Evolutionary conservation across 2,329 filamentous ascomycete species (phyloP).

Genomic region (Elsinoe perseae): DNA sequence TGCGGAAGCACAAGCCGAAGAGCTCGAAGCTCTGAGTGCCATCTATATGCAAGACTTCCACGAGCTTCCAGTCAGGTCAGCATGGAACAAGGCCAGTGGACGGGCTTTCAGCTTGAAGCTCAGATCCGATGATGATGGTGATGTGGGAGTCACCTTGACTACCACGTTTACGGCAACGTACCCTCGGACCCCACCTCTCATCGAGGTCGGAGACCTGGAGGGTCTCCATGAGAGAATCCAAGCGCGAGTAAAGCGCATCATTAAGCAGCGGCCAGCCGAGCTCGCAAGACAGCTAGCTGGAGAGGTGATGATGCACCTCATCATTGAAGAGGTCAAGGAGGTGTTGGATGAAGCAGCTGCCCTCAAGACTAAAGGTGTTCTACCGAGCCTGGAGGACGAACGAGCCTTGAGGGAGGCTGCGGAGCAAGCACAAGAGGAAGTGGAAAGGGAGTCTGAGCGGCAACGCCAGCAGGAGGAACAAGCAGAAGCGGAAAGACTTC

Average conservation of each 20-base stretch:
- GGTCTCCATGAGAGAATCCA: constrained; percentile 62
- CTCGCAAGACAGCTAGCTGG: constrained; percentile 38
- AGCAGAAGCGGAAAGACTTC: constrained; percentile 60
- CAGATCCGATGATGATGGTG: constrained; percentile 64
- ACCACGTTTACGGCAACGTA: constrained; percentile 87
- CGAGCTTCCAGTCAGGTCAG: constrained; percentile 61
- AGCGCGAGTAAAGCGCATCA: constrained; percentile 61
- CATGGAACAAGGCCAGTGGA: constrained; percentile 82
- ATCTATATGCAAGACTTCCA: constrained; percentile 88
- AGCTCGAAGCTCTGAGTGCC: constrained; percentile 74
- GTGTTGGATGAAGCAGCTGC: constrained; percentile 79
- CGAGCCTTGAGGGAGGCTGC: constrained; percentile 73
- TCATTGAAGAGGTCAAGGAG: constrained; percentile 54
- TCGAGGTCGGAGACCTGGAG: constrained; percentile 58
- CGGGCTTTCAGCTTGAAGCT: constrained; percentile 75
- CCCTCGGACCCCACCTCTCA: constrained; percentile 69
- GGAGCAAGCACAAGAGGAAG: constrained; percentile 51
- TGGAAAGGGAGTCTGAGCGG: constrained; percentile 35
- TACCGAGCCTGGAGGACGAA: constrained; percentile 85
- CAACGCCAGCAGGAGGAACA: constrained; percentile 33
- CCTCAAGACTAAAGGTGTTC: constrained; percentile 61
- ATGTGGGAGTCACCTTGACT: constrained; percentile 69
- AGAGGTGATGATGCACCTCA: constrained; percentile 58
- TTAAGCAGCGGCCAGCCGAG: constrained; percentile 61
- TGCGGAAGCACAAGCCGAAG: constrained; percentile 76